phyloP scores from a whole-genome alignment of 2,329 filamentous ascomycete genomes.

The Triangularia verruculosa region DNA sequence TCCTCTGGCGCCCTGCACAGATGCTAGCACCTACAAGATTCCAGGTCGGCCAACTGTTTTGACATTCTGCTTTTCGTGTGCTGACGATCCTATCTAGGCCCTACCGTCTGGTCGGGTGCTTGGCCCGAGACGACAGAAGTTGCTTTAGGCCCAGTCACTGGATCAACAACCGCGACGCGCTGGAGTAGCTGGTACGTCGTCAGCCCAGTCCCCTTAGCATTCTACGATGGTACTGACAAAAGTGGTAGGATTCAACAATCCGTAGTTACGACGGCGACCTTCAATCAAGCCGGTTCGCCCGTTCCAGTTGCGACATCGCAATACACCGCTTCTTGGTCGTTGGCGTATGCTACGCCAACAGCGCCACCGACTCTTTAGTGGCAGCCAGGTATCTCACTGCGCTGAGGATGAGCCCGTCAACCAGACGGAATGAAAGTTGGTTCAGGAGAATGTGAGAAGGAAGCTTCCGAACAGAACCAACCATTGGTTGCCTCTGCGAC shows the following conservation, averaged over 20 bases:
- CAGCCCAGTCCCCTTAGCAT: not conserved
- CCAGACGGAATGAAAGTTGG: not conserved
- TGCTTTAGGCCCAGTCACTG: conserved; percentile 30
- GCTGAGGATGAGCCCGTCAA: not conserved
- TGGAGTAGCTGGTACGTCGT: conserved; percentile 25
- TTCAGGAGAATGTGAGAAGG: not conserved
- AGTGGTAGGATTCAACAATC: conserved; percentile 26
- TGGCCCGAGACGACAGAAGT: conserved; percentile 34
- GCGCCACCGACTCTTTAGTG: not conserved
- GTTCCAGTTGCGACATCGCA: conserved; percentile 23
- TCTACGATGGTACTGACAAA: not conserved
- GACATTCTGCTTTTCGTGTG: not conserved
- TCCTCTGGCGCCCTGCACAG: conserved; percentile 28
- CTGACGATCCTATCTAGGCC: conserved; percentile 17
- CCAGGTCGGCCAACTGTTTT: conserved; percentile 25
- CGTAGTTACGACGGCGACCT: conserved; percentile 27
- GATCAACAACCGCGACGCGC: conserved; percentile 25
- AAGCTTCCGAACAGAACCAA: not conserved
- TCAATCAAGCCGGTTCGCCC: conserved; percentile 15
- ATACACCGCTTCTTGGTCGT: conserved; percentile 28
- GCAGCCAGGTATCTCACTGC: not conserved
- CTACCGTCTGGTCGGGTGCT: conserved; percentile 34
- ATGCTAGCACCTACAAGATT: conserved; percentile 29
- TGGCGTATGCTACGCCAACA: conserved; percentile 8
- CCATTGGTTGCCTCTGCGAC: not conserved